Conservation (phyloP, 495 filamentous ascomycete genomes). For the Penicillium goetzii region DNA sequence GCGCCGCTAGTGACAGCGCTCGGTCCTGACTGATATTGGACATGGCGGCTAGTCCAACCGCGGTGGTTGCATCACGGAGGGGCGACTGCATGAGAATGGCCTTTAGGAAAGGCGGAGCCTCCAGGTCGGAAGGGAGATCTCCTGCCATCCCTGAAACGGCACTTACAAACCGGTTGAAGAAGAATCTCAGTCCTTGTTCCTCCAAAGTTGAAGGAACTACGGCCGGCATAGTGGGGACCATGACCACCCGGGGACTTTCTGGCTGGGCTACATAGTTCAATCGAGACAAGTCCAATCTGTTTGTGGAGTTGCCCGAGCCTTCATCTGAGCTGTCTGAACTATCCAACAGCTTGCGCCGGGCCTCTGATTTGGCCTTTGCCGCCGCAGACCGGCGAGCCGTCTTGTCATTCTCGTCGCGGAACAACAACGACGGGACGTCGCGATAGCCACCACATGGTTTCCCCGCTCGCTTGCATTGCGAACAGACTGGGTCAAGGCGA, state of each 20-base stretch:
- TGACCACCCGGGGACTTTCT: neutral
- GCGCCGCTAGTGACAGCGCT: slow-evolving; percentile 18
- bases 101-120: slow-evolving; percentile 11
- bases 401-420: slow-evolving; percentile 32
- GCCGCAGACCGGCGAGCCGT: slow-evolving; percentile 24
- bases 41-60: slow-evolving; percentile 33
- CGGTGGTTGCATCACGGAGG: slow-evolving; percentile 27
- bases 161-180: slow-evolving; percentile 25
- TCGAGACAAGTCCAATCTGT: neutral
- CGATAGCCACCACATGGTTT: slow-evolving; percentile 33
- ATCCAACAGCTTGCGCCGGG: slow-evolving; percentile 18
- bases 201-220: slow-evolving; percentile 20
- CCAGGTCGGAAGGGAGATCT: neutral
- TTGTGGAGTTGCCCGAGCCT: neutral
- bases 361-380: slow-evolving; percentile 21
- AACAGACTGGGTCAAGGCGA: slow-evolving; percentile 29
- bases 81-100: slow-evolving; percentile 9
- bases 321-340: slow-evolving; percentile 5
- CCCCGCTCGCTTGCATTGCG: slow-evolving; percentile 30
- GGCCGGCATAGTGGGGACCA: slow-evolving; percentile 4
- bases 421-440: slow-evolving; percentile 26
- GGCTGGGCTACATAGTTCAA: slow-evolving; percentile 9
- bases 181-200: slow-evolving; percentile 28
- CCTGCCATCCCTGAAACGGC: slow-evolving; percentile 1
- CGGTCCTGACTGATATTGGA: slow-evolving; percentile 31